Percentiles rank a stretch among this genome's conserved stretches.
Conservation (phyloP, 2,329 filamentous ascomycete species). For the Hortaea sp. region DNA sequence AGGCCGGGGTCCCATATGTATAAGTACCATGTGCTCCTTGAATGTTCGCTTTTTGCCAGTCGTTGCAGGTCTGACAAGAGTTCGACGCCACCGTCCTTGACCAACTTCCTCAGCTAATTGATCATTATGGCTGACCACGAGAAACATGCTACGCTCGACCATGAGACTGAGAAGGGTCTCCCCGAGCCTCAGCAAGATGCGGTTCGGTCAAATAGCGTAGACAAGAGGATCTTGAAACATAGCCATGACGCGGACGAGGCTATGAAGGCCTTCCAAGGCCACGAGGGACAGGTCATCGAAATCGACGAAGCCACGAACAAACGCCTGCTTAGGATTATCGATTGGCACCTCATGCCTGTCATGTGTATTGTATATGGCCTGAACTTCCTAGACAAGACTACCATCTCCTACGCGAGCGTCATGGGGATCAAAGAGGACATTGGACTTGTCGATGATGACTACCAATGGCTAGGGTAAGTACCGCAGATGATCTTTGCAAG, state of each 20-base stretch:
- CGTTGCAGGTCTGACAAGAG: too few species aligned
- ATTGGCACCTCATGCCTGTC: constrained; percentile 51
- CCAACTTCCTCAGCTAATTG: not conserved
- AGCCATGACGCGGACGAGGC: constrained; percentile 51
- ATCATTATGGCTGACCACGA: constrained; percentile 7
- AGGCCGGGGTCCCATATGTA: too few species aligned
- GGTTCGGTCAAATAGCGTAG: constrained; percentile 18
- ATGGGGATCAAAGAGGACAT: constrained; percentile 41
- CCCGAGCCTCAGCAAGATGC: constrained; percentile 17
- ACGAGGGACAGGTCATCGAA: constrained; percentile 41
- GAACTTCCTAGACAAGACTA: constrained; percentile 53
- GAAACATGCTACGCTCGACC: constrained; percentile 7
- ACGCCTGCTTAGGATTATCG: constrained; percentile 50
- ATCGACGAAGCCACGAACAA: constrained; percentile 49
- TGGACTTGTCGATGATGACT: constrained; percentile 39
- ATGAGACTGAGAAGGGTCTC: constrained; percentile 17
- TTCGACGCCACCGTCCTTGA: not conserved
- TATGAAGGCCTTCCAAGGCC: constrained; percentile 44
- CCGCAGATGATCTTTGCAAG: too few species aligned
- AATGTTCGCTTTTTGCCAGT: too few species aligned
- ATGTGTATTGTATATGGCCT: constrained; percentile 49
- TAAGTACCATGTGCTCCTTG: too few species aligned
- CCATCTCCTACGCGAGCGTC: constrained; percentile 42
- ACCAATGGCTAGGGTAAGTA: constrained; percentile 33
- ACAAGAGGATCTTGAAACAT: constrained; percentile 38